Conservation (phyloP, 495 filamentous ascomycete species). For the Penicillium canariense region DNA sequence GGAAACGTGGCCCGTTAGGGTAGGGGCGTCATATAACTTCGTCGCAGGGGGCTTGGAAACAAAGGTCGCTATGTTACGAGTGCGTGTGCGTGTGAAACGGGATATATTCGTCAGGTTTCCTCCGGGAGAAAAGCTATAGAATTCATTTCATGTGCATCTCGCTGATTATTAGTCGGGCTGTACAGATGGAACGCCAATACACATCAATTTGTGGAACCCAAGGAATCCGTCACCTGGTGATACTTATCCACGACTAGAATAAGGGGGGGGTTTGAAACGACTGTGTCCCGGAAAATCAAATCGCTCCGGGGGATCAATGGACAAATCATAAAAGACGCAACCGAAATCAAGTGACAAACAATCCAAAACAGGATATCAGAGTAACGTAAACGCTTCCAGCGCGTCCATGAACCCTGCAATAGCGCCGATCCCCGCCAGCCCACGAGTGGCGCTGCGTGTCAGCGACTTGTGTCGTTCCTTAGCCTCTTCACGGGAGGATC, state of each 20-base stretch:
- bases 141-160: too few relatives aligned
- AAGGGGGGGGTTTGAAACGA: not conserved
- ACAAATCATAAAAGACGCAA: not conserved
- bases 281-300: not conserved
- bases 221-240: too few relatives aligned
- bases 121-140: too few relatives aligned
- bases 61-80: too few relatives aligned
- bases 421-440: constrained; percentile 41
- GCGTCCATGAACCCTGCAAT: constrained; percentile 47
- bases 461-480: constrained; percentile 26
- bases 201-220: too few relatives aligned
- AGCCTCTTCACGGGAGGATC: constrained; percentile 21
- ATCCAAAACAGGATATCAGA: constrained; percentile 12
- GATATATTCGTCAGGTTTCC: too few relatives aligned
- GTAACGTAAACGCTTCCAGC: constrained; percentile 36
- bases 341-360: not conserved
- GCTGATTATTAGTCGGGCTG: too few relatives aligned
- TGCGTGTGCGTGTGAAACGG: too few relatives aligned
- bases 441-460: constrained; percentile 37
- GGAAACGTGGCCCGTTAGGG: too few relatives aligned
- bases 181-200: not conserved
- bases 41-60: too few relatives aligned
- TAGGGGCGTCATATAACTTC: too few relatives aligned
- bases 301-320: not conserved
- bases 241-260: not conserved